Conservation (phyloP, 2,329 filamentous ascomycete genomes). For the Xylariaceae sp. region DNA sequence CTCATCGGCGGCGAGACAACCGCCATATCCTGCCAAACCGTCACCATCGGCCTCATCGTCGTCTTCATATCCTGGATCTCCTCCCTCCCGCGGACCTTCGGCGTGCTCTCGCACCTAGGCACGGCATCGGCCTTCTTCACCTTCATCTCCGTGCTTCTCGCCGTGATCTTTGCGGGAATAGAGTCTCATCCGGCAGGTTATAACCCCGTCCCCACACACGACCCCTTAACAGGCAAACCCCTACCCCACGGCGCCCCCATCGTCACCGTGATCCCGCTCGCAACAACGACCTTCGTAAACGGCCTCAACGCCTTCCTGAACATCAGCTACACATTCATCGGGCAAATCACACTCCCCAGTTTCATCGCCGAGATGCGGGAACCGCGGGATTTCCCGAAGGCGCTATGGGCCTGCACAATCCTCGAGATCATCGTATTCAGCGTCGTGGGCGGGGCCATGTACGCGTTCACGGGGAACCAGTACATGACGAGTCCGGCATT, state of each 20-base stretch:
- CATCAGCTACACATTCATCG: slow-evolving; percentile 94
- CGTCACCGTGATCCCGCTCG: slow-evolving; percentile 62
- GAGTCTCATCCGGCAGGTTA: slow-evolving; percentile 69
- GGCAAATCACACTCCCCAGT: slow-evolving; percentile 86
- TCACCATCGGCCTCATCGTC: slow-evolving; percentile 71
- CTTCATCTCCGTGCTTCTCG: slow-evolving; percentile 80
- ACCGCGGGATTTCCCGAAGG: slow-evolving; percentile 82
- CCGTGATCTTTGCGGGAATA: slow-evolving; percentile 74
- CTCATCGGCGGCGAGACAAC: slow-evolving; percentile 63
- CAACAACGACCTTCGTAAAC: slow-evolving; percentile 71
- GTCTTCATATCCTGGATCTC: slow-evolving; percentile 70
- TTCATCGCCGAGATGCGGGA: slow-evolving; percentile 93
- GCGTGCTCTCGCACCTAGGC: slow-evolving; percentile 70
- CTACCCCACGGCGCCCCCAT: slow-evolving; percentile 53
- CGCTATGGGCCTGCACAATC: slow-evolving; percentile 84
- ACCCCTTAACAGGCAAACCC: slow-evolving; percentile 18
- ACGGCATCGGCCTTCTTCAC: slow-evolving; percentile 80
- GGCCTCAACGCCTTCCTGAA: slow-evolving; percentile 89
- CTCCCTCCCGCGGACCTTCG: slow-evolving; percentile 82
- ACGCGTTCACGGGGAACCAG: slow-evolving; percentile 82
- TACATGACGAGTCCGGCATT: slow-evolving; percentile 88
- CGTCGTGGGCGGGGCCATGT: slow-evolving; percentile 73
- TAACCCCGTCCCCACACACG: slow-evolving; percentile 37
- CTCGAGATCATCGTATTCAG: slow-evolving; percentile 83
- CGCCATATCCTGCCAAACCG: slow-evolving; percentile 63